Percentiles rank a stretch among this genome's conserved stretches.
These are phyloP conservation scores for Trametes gibbosa DNA, from an alignment of 768 basidiomycete genomes.

Conservation along the genomic window DNA sequence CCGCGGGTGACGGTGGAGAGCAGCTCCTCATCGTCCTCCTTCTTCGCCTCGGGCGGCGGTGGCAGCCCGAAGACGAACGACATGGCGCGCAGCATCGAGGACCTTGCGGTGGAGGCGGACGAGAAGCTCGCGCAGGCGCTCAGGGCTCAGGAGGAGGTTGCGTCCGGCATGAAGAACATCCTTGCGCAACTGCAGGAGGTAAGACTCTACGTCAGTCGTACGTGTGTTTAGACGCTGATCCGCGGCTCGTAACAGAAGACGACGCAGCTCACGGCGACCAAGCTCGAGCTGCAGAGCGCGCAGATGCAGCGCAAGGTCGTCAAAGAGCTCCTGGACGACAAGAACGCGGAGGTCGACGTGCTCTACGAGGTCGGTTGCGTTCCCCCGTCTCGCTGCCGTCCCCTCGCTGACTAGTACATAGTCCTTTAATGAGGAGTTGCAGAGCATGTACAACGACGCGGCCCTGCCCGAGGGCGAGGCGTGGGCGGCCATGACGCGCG, in stretches of 20 bases:
- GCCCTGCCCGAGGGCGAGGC: slow-evolving; percentile 82
- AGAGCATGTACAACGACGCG: slow-evolving; percentile 84
- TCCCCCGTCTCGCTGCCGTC: background rate
- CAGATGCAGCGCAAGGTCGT: slow-evolving; percentile 78
- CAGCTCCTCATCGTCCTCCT: slow-evolving; percentile 22
- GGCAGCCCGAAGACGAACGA: slow-evolving; percentile 36
- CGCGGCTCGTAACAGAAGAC: slow-evolving; percentile 42
- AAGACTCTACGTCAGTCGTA: slow-evolving; percentile 14
- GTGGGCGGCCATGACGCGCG: slow-evolving; percentile 70
- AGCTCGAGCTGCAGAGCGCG: slow-evolving; percentile 62
- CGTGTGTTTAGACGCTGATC: background rate
- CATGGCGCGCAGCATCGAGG: slow-evolving; percentile 46
- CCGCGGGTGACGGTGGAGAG: slow-evolving; percentile 37
- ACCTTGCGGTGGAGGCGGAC: slow-evolving; percentile 57
- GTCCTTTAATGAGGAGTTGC: slow-evolving; percentile 95
- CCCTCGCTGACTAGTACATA: slow-evolving; percentile 29
- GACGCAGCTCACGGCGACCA: slow-evolving; percentile 43
- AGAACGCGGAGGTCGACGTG: slow-evolving; percentile 85
- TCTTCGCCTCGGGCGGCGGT: slow-evolving; percentile 26
- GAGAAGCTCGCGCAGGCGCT: slow-evolving; percentile 48
- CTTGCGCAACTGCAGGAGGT: slow-evolving; percentile 59
- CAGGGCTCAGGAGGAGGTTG: slow-evolving; percentile 54
- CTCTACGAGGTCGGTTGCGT: slow-evolving; percentile 75
- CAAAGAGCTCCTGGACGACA: slow-evolving; percentile 72
- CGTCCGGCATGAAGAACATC: slow-evolving; percentile 47